Base-by-base conservation (phyloP, 768 basidiomycete genomes). In the Royoungia palumana region DNA sequence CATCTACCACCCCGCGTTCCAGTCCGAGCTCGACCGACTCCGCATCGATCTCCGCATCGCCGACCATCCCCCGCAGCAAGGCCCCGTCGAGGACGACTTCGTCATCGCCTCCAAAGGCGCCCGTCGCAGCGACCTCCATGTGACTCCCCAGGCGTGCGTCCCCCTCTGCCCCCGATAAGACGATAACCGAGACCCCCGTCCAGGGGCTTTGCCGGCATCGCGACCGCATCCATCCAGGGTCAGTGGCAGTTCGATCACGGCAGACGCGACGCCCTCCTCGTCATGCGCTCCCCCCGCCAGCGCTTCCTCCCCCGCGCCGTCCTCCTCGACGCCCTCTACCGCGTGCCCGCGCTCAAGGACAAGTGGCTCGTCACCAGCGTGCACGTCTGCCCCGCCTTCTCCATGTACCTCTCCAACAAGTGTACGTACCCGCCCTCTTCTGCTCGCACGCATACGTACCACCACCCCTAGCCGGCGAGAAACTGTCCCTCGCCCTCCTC, bases 301-400 rank as follows among this genome's bases (percentile, higher is more conserved):
- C 19, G n/a, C 2, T 68, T 12, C 35, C 37, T 66, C 36, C 65
- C 66, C 0, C 37, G 2, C 1, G 38, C 55, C 9, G 57, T 56
- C 39, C 32, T 68, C 36, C 59, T 72, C 34, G 53, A 59, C 0
- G 38, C 39, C 0, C 55, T 73, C 30, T 58, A 62, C 24, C 42
- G 46, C 5, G 49, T 68, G 0, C 61, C 55, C 0, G 43, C 14
- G 5, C 61, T 72, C n/a, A 51, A 42, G 6, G 56, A 61, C 60
- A 72, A 61, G 46, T 61, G 43, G 42, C 58, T 72, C 44, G 70
- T 72, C 45, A 72, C 72, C 0, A 58, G 51, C 46, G 27, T 57
- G 0, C 50, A 71, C 43, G 11, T 51, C 5, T 73, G 68, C 41
- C 69, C 68, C 11, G 72, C 70, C 1, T 63, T 56, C 21, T 63